Evolutionary conservation across 73 alveolate genomes (phyloP), one percentile per base, ranked within the genome.

Genomic region (Loxodes magnus): DNA sequence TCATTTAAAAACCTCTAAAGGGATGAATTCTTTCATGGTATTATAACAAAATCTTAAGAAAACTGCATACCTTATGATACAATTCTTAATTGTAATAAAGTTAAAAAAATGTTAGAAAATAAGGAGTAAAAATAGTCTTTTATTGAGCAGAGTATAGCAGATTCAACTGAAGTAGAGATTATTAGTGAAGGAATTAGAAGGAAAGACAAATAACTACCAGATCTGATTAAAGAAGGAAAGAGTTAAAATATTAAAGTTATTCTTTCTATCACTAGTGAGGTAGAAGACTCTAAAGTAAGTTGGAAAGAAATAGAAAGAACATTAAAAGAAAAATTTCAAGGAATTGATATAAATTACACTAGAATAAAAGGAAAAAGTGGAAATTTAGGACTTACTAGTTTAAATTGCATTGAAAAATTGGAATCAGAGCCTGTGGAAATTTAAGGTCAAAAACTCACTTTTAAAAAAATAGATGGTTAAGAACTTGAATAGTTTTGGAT

Each of bases 401-500:
- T n/a, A n/a, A n/a, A n/a, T 16, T 64, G 88, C 2, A 50, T 55
- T 58, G 44, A 37, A 16, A 25, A 44, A 23, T 67, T 77, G 19
- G 46, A 64, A 22, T 48, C 41, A 15, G 80, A 74, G 38, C 84
- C 75, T 36, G 31, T 88, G 35, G 82, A 80, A 38, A 49, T 84
- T 12, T 77, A 77, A 37, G 93, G 71, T 22, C 49, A 59, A 42
- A 51, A 63, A 51, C 82, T 71, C 52, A 56, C 60, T 6, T 74
- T 92, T 21, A 66, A 43, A 15, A 64, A 71, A 39, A 68, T 93
- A 25, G 78, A 69, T 38, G 97, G 95, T 19, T 91, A 92, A 34
- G 92, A 82, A 29, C 55, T 92, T 43, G 71, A 72, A 56, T 77
- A 85, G 46, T 92, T 92, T 56, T 80, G 90, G 96, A 71, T 84